A percentile compares a stretch with the other conserved stretches of the same genome.
Conservation (phyloP, 768 basidiomycete species). For the Collybia mongolica region DNA sequence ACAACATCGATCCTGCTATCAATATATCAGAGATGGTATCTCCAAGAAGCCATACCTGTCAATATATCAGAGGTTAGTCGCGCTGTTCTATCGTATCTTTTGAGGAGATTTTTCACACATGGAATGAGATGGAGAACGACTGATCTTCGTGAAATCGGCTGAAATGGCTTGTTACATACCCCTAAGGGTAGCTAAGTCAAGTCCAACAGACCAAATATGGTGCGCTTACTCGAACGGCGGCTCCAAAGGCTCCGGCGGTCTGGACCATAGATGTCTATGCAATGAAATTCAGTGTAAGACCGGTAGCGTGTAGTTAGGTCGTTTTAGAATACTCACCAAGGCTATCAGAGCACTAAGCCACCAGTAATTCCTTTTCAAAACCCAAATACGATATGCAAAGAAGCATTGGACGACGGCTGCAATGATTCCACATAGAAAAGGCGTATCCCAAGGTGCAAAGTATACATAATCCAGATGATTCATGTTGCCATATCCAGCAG, state of each 20-base stretch:
- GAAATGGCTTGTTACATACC: too few relatives aligned
- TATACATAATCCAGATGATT: conserved; percentile 13
- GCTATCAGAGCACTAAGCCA: conserved; percentile 8
- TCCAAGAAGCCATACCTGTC: too few relatives aligned
- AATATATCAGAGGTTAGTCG: too few relatives aligned
- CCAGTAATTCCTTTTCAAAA: conserved; percentile 5
- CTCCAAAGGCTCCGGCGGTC: neutral
- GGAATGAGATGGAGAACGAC: too few relatives aligned
- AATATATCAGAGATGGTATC: too few relatives aligned
- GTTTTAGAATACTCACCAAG: neutral
- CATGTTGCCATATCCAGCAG: conserved; percentile 15
- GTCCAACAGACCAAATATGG: too few relatives aligned
- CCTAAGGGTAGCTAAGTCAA: too few relatives aligned
- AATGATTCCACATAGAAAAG: conserved; percentile 16
- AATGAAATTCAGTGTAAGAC: neutral
- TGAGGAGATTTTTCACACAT: too few relatives aligned
- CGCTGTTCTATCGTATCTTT: too few relatives aligned
- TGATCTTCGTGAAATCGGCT: too few relatives aligned
- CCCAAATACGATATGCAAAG: conserved; percentile 18
- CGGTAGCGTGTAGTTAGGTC: too few relatives aligned
- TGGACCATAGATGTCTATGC: neutral
- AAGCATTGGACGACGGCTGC: conserved; percentile 17
- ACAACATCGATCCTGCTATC: too few relatives aligned
- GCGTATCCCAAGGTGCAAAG: conserved; percentile 16
- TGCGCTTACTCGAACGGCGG: neutral